Evolutionary conservation across 2,329 filamentous ascomycete genomes (phyloP).

Genomic region (Aspergillus aculeatinus): DNA sequence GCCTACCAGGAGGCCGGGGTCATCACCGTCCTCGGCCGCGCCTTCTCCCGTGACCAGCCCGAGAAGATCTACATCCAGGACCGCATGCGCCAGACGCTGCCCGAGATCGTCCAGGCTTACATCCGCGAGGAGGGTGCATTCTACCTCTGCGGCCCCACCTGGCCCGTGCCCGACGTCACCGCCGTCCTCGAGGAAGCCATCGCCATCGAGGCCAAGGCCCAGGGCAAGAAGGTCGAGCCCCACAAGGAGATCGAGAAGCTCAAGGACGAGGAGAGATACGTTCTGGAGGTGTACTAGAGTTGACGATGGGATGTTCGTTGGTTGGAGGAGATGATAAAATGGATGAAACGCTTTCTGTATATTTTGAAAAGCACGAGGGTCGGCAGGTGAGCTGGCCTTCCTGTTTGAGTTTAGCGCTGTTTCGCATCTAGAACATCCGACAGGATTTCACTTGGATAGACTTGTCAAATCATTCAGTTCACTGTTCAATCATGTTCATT

Average conservation of each 20-base stretch:
- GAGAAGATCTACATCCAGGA: conserved; percentile 99
- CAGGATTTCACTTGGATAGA: not conserved
- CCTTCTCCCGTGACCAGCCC: conserved; percentile 94
- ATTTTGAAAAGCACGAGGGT: not conserved
- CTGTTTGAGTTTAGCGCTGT: conserved; percentile 23
- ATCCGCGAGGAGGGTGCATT: conserved; percentile 85
- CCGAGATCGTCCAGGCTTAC: conserved; percentile 81
- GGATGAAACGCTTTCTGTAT: not conserved
- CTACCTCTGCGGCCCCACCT: conserved; percentile 96
- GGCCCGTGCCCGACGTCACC: conserved; percentile 97
- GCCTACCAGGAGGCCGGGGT: conserved; percentile 94
- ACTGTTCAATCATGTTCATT: no score
- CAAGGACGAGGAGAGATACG: conserved; percentile 92
- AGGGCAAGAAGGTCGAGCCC: conserved; percentile 74
- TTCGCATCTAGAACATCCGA: conserved; percentile 8
- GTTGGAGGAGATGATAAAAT: not conserved
- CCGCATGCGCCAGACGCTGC: conserved; percentile 84
- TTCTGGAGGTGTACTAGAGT: conserved; percentile 88
- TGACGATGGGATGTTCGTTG: not conserved
- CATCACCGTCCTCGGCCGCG: conserved; percentile 87
- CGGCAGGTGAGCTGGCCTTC: conserved; percentile 11
- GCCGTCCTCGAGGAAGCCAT: conserved; percentile 92
- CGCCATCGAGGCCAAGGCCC: conserved; percentile 66
- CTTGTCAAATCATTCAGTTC: not conserved
- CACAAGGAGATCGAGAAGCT: conserved; percentile 92